Base-by-base conservation (phyloP, 1,284 basidiomycete species). In the Cutaneotrichosporon mucoides region DNA sequence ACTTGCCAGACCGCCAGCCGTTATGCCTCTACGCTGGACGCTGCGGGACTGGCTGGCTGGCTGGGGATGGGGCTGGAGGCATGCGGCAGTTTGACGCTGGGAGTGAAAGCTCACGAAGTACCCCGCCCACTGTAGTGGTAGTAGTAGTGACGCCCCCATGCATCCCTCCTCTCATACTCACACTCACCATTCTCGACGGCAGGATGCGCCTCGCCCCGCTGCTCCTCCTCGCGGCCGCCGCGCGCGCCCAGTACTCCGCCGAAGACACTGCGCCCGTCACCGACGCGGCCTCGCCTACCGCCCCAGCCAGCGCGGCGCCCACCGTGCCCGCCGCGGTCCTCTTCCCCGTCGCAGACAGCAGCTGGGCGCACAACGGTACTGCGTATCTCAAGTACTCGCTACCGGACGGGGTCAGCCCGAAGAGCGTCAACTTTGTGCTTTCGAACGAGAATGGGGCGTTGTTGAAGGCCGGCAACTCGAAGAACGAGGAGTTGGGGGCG, bases 311-410 rank as follows among this genome's bases (percentile, higher is more conserved):
- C 9, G 2, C 24, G 6, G 15, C 36, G 6, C 47, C 47, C 34
- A 36, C 37, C 13, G 36, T 24, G 5, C 7, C 36, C 37, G 37
- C 49, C 1, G 38, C 16, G 10, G 49, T 51, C 49, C 15, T 51
- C 37, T 51, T 24, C 37, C 49, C 49, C 6, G 6, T 38, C 5
- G 16, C 49, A 8, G 9, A 10, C 37, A 13, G 10, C 11, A 13
- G 8, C 2, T 51, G 49, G 49, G 8, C 49, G 9, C 49, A 51
- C 49, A 51, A 51, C 49, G 49, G 49, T 6, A 51, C 49, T 10
- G 49, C 49, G 8, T 51, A 51, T 36, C 9, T 51, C 9, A 38
- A 51, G 16, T 51, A 51, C 38, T 40, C 49, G 37, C 49, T 51
- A 10, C 49, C 49, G 3, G 11, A 24, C 1, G 37, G 16, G 10